phyloP scores from a whole-genome alignment of 306 rosid genomes.

The Carpinus viminea region DNA sequence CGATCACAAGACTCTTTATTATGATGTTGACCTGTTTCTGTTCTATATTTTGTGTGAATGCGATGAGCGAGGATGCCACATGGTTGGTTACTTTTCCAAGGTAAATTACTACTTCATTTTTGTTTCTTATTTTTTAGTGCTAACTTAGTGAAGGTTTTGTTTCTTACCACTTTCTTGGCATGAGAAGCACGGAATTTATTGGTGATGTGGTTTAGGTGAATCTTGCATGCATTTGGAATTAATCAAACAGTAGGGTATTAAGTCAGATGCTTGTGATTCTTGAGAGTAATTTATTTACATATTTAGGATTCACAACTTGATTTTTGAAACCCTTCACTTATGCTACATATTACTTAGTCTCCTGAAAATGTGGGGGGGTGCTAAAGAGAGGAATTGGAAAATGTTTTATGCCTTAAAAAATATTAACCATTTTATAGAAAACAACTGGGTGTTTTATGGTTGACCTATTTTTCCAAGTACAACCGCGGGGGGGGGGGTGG shows the following conservation, averaged over 20 bases:
- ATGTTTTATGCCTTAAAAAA: too few relatives aligned
- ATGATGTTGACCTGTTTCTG: constrained; percentile 95
- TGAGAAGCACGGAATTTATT: background rate
- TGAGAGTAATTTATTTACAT: too few relatives aligned
- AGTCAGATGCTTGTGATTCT: background rate
- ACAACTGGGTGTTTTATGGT: too few relatives aligned
- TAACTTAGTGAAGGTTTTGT: background rate
- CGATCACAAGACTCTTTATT: constrained; percentile 98
- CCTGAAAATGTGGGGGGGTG: too few relatives aligned
- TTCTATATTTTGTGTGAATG: constrained; percentile 95
- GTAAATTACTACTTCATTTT: constrained; percentile 36
- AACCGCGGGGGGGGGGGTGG: too few relatives aligned
- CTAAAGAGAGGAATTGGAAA: too few relatives aligned
- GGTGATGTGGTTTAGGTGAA: background rate
- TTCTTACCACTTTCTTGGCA: background rate
- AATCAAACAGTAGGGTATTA: background rate
- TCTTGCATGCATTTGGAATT: background rate
- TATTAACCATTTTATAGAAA: too few relatives aligned
- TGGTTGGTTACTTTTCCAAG: constrained; percentile 99
- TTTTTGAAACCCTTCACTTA: background rate
- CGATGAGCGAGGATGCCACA: constrained; percentile 99
- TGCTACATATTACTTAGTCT: background rate
- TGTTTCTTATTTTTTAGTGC: background rate
- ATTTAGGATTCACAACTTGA: too few relatives aligned
- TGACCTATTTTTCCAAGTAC: too few relatives aligned